Evolutionary conservation across 495 filamentous ascomycete species (phyloP).

Genomic region (Aspergillus sclerotiicarbonarius): DNA sequence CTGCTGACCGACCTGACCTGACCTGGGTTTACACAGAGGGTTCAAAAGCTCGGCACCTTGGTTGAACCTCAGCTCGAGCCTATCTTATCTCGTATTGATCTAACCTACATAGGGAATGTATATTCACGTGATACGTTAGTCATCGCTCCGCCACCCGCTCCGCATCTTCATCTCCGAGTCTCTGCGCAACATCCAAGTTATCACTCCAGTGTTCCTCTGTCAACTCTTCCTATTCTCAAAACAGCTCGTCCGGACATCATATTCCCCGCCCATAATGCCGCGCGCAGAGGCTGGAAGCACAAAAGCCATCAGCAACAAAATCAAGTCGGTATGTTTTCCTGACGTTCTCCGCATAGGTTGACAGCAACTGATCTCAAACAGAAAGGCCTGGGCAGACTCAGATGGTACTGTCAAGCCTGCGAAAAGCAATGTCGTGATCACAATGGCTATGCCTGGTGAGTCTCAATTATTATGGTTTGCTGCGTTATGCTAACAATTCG

Average conservation of each 20-base stretch:
- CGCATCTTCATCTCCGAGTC: not conserved
- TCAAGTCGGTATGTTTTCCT: constrained; percentile 53
- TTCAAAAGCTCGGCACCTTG: not conserved
- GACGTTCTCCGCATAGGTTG: not conserved
- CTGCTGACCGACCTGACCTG: no score
- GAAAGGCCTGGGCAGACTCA: constrained; percentile 79
- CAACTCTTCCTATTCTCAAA: not conserved
- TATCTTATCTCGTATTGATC: not conserved
- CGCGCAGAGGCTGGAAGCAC: constrained; percentile 86
- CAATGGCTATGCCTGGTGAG: constrained; percentile 54
- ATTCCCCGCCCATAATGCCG: constrained; percentile 63
- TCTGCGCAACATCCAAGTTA: not conserved
- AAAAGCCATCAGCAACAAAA: constrained; percentile 83
- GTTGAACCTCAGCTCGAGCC: not conserved
- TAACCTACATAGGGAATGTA: not conserved
- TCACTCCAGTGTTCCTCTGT: no score
- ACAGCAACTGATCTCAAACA: constrained; percentile 29
- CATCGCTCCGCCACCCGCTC: not conserved
- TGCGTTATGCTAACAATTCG: constrained; percentile 5
- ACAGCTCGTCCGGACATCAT: not conserved
- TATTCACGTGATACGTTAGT: not conserved
- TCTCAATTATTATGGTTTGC: constrained; percentile 2
- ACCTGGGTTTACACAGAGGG: not conserved
- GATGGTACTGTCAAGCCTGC: constrained; percentile 68
- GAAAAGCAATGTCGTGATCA: constrained; percentile 46